Conservation (phyloP, 2,329 filamentous ascomycete genomes). For the Arthrobotrys megalospora region DNA sequence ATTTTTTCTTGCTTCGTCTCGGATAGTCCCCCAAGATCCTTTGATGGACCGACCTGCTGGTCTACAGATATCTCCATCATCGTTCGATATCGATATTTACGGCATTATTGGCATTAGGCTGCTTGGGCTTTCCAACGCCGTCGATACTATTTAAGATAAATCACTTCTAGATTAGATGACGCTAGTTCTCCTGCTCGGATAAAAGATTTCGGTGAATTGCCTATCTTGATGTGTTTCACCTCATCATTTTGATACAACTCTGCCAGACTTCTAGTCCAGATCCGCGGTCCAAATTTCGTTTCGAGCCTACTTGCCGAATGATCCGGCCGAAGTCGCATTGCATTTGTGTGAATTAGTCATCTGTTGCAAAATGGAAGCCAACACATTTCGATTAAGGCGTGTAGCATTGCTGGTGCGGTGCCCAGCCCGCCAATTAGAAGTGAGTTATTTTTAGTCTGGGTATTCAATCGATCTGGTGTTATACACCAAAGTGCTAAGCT, state of each 20-base stretch:
- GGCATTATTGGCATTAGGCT: neutral
- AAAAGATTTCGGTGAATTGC: slow-evolving; percentile 45
- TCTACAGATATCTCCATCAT: neutral
- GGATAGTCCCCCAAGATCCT: neutral
- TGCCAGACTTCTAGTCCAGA: neutral
- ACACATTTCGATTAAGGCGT: no score
- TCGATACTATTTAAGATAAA: neutral
- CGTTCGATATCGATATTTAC: neutral
- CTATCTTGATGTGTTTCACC: slow-evolving; percentile 15
- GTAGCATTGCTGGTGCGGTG: neutral
- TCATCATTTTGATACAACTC: neutral
- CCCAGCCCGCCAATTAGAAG: no score
- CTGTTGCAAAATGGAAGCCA: neutral
- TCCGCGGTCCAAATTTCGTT: slow-evolving; percentile 12
- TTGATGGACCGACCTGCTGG: neutral
- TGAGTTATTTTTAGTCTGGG: no score
- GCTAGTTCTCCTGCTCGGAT: slow-evolving; percentile 12
- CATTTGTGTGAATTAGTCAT: neutral
- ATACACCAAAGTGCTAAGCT: no score
- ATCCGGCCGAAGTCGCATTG: slow-evolving; percentile 9
- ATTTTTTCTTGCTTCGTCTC: neutral
- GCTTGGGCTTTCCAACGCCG: neutral
- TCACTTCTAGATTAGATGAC: neutral
- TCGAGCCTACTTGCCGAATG: slow-evolving; percentile 8
- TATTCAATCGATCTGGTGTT: no score